Evolutionary conservation across 306 rosid genomes (phyloP).

Genomic region (Pyrus pyrifolia): DNA sequence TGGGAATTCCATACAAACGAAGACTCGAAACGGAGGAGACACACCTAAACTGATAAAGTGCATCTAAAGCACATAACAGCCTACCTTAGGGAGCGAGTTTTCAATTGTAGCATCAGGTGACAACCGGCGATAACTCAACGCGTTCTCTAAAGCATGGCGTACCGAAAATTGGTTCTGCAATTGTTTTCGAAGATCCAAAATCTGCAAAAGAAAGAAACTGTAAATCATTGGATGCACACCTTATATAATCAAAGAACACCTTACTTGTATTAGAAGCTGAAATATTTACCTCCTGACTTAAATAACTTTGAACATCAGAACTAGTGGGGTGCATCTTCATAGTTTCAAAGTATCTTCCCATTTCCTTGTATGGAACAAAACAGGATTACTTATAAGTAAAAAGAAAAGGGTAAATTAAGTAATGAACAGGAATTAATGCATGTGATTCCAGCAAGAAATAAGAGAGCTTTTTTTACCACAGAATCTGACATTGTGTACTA

Average conservation of each 20-base stretch:
- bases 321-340: conserved; percentile 36
- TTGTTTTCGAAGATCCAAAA: conserved; percentile 65
- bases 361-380: conserved; percentile 33
- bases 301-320: conserved; percentile 50
- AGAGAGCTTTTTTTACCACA: neutral
- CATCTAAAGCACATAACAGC: neutral
- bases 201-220: conserved; percentile 38
- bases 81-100: conserved; percentile 68
- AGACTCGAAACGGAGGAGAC: neutral
- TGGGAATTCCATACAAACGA: too few relatives aligned
- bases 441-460: neutral
- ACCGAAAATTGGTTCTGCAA: conserved; percentile 58
- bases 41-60: neutral
- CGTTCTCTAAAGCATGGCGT: conserved; percentile 60
- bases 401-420: neutral
- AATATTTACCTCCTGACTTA: conserved; percentile 63
- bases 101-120: conserved; percentile 38
- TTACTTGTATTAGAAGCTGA: neutral
- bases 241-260: neutral
- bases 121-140: conserved; percentile 46
- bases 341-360: conserved; percentile 37
- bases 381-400: neutral
- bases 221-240: conserved; percentile 1
- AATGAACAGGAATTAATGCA: neutral
- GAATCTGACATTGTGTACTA: neutral